Evolutionary conservation across 208 protist species (phyloP).

Genomic region (Naegleria lovaniensis): DNA sequence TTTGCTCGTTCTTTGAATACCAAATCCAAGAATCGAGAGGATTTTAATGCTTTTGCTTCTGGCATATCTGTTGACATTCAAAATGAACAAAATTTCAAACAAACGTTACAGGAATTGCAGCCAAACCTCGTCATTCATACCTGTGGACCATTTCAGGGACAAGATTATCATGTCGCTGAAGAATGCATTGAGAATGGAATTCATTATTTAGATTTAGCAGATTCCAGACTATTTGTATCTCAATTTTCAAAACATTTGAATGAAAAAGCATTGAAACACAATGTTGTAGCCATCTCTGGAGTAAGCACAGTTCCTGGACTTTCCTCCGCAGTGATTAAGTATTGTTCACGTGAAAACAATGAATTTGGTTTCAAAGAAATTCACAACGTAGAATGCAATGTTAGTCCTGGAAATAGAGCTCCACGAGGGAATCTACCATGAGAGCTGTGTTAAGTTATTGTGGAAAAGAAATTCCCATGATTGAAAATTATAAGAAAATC

Average conservation of each 20-base stretch:
- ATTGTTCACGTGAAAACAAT: neutral
- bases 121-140: neutral
- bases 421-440: neutral
- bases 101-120: neutral
- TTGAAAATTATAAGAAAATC: neutral
- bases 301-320: neutral
- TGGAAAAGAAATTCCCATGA: neutral
- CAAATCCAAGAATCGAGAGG: no score
- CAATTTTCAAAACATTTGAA: neutral
- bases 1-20: neutral
- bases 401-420: neutral
- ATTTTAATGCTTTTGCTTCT: neutral
- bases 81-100: neutral
- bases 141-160: neutral
- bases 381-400: neutral
- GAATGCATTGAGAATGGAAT: neutral
- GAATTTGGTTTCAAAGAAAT: neutral
- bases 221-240: neutral
- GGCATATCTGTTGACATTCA: neutral
- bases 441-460: neutral
- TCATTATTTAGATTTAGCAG: neutral
- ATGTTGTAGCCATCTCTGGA: neutral
- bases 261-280: neutral
- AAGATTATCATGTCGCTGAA: neutral
- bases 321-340: neutral